Percentiles rank a stretch among this genome's conserved stretches.
Conservation (phyloP, 441 rosid genomes). For the Bruguiera hainesii region DNA sequence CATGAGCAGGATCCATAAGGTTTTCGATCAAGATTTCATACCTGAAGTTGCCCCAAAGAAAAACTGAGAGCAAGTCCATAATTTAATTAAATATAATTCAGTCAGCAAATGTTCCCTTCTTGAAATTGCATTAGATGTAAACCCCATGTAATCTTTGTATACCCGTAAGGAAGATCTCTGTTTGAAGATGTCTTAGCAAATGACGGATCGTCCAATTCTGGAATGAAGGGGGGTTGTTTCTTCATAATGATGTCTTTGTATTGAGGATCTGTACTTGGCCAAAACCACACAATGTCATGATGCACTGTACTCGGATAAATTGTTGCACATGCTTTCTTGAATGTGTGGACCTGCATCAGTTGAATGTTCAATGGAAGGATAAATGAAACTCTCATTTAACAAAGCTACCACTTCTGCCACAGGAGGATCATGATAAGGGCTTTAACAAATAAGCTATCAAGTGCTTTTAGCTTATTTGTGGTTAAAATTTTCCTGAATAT, state of each 20-base stretch:
- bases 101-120: no score
- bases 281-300: conserved; percentile 43
- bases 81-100: background rate
- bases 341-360: conserved; percentile 28
- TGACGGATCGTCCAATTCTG: conserved; percentile 60
- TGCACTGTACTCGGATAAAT: conserved; percentile 41
- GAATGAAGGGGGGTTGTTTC: conserved; percentile 34
- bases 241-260: conserved; percentile 34
- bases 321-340: conserved; percentile 40
- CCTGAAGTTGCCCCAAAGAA: conserved; percentile 36
- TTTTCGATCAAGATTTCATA: conserved; percentile 81
- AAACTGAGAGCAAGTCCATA: background rate
- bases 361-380: conserved; percentile 1
- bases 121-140: no score
- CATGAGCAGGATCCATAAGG: conserved; percentile 96
- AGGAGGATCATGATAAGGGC: no score
- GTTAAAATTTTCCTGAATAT: no score
- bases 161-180: conserved; percentile 83
- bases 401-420: background rate
- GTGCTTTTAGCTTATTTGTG: no score
- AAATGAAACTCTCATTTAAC: background rate
- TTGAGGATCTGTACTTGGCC: conserved; percentile 40
- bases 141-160: conserved; percentile 12
- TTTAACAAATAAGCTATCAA: no score
- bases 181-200: conserved; percentile 40